Percentiles rank a stretch among this genome's conserved stretches.
These are phyloP conservation scores for Verticillium nonalfalfae DNA, from an alignment of 2,329 filamentous ascomycete genomes.

Conservation along the genomic window DNA sequence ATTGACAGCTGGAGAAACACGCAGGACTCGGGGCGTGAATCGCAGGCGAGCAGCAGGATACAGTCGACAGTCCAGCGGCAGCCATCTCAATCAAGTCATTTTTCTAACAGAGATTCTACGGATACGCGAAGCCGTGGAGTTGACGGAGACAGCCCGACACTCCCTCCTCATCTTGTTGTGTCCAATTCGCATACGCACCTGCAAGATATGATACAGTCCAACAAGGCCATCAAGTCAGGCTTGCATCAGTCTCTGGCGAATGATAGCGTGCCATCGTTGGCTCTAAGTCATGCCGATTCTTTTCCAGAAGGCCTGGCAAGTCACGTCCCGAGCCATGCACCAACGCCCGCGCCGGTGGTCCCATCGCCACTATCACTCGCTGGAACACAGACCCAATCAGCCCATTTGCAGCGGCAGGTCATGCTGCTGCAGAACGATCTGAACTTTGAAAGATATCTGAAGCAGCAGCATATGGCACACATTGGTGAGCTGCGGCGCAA, in stretches of 20 bases:
- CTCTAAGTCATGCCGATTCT: conserved; percentile 43
- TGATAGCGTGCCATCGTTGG: conserved; percentile 51
- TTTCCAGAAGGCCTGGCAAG: conserved; percentile 28
- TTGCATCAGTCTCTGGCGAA: conserved; percentile 50
- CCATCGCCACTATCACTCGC: conserved; percentile 13
- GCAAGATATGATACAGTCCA: conserved; percentile 54
- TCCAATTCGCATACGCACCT: conserved; percentile 49
- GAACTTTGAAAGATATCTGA: conserved; percentile 77
- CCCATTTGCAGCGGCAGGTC: conserved; percentile 65
- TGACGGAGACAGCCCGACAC: conserved; percentile 54
- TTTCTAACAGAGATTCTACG: conserved; percentile 41
- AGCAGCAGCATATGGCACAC: conserved; percentile 75
- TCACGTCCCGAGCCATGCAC: conserved; percentile 18
- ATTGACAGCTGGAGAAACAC: conserved; percentile 46
- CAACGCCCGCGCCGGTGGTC: conserved; percentile 18
- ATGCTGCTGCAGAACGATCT: conserved; percentile 72
- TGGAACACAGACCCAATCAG: conserved; percentile 11
- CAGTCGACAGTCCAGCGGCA: conserved; percentile 31
- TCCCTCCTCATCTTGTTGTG: conserved; percentile 42
- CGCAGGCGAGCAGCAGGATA: conserved; percentile 29
- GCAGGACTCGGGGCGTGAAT: conserved; percentile 42
- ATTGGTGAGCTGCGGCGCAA: conserved; percentile 72
- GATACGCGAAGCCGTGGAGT: conserved; percentile 28
- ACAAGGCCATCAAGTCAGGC: conserved; percentile 50
- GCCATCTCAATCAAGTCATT: conserved; percentile 44